Base-by-base conservation (phyloP, 345 rosid species). In the Odontarrhena argentea region DNA sequence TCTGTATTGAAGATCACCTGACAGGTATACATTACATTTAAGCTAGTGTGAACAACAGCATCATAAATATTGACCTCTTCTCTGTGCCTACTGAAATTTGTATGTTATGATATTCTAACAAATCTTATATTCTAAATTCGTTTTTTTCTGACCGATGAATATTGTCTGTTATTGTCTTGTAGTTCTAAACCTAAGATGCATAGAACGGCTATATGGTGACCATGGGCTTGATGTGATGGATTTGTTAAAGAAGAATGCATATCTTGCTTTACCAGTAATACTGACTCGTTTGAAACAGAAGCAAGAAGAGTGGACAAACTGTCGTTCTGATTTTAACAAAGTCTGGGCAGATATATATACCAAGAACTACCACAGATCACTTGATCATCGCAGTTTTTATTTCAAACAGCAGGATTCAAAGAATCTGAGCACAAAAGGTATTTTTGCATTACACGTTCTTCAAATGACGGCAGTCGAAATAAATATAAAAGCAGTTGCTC, bases 211-310 rank as follows among this genome's bases (percentile, higher is more conserved):
- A 68, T 94, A 94, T 48, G 96, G 99, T 62, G 97, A 94, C 75
- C 97, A 91, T 46, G 99, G 99, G 50, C 97, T 94, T 40, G 99
- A 94, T 74, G 99, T 91, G 73, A 77, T 91, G 87, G 96, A 94
- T 38, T 83, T 88, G 28, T 73, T 94, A 60, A 87, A 81, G 81
- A 94, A 85, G 89, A 94, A 88, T 72, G 81, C 87, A 1, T 77
- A 85, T 73, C 88, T 84, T 78, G 96, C 92, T 79, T 77, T 91
- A 78, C 97, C 99, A 0, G 92, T 94, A 46, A 81, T 94, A 78
- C 79, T 94, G 75, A 94, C 89, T 36, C 97, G 99, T 55, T 75
- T 94, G 81, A 91, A 94, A 81, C 97, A 94, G 81, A 94, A 91
- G 78, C 95, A 88, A 84, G 97, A 91, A 71, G 97, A 94, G 71